phyloP scores from a whole-genome alignment of 106 monocot species.

The Apostasia ramifera region DNA sequence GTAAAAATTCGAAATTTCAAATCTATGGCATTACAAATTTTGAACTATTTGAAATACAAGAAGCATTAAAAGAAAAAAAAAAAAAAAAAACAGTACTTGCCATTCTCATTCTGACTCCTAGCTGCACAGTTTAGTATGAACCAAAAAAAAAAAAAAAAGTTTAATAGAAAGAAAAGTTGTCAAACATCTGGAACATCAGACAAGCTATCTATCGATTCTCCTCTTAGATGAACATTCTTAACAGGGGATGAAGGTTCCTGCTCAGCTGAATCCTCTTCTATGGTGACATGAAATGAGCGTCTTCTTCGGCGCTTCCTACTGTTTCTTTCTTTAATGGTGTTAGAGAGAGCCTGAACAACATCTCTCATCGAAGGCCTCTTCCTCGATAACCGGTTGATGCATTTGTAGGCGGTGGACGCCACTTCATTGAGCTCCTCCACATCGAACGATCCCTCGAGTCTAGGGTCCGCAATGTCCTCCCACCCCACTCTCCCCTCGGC shows the following conservation, averaged over 20 bases:
- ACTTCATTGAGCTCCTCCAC: constrained; percentile 53
- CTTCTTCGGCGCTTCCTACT: constrained; percentile 22
- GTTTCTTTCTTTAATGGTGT: constrained; percentile 21
- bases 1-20: no score
- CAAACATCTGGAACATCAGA: constrained; percentile 52
- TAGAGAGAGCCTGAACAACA: constrained; percentile 53
- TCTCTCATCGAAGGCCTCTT: constrained; percentile 79
- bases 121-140: neutral
- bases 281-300: constrained; percentile 2
- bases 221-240: constrained; percentile 33
- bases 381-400: constrained; percentile 40
- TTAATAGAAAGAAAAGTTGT: neutral
- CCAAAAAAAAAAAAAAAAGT: constrained; percentile 4
- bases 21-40: no score
- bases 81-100: no score
- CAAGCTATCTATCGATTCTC: constrained; percentile 39
- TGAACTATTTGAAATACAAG: no score
- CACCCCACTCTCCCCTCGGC: constrained; percentile 55
- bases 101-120: no score
- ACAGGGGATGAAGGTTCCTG: constrained; percentile 12
- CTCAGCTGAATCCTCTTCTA: constrained; percentile 31
- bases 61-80: no score
- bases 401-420: constrained; percentile 62
- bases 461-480: constrained; percentile 79
- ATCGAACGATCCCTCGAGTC: constrained; percentile 43